Evolutionary conservation across 106 monocot genomes (phyloP).

Genomic region (Dactylorhiza incarnata): DNA sequence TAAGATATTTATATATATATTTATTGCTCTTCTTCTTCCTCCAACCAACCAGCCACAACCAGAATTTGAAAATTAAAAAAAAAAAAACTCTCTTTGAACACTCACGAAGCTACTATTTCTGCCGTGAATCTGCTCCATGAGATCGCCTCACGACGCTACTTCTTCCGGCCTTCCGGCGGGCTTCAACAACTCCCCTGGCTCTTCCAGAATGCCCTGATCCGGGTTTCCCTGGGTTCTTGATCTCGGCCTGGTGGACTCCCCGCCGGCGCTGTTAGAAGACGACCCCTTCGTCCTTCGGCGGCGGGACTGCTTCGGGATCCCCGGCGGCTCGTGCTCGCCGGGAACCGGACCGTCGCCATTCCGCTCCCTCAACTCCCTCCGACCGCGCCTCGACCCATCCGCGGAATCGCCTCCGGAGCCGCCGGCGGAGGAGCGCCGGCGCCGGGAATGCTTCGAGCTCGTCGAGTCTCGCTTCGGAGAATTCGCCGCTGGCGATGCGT

Average conservation of each 20-base stretch:
- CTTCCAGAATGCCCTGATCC: not conserved
- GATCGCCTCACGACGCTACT: not conserved
- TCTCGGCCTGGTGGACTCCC: not conserved
- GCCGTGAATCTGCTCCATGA: no score
- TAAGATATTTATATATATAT: no score
- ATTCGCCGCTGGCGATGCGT: conserved; percentile 4
- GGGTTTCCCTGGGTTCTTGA: not conserved
- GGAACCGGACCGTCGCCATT: not conserved
- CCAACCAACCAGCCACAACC: no score
- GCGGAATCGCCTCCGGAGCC: not conserved
- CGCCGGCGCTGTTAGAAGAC: not conserved
- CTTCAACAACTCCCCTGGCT: not conserved
- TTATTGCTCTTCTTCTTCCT: no score
- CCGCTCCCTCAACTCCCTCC: not conserved
- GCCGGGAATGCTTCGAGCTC: not conserved
- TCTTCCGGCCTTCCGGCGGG: not conserved
- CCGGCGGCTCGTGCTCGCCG: not conserved
- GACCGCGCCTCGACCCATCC: not conserved
- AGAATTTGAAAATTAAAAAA: no score
- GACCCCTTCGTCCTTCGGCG: not conserved
- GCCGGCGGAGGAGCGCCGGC: not conserved
- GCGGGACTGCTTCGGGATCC: conserved; percentile 8
- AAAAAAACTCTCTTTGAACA: no score
- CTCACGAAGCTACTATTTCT: no score
- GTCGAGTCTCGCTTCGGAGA: not conserved